These are phyloP conservation scores for Tylopilus rubrobrunneus DNA, from an alignment of 768 basidiomycete genomes.

Conservation along the genomic window DNA sequence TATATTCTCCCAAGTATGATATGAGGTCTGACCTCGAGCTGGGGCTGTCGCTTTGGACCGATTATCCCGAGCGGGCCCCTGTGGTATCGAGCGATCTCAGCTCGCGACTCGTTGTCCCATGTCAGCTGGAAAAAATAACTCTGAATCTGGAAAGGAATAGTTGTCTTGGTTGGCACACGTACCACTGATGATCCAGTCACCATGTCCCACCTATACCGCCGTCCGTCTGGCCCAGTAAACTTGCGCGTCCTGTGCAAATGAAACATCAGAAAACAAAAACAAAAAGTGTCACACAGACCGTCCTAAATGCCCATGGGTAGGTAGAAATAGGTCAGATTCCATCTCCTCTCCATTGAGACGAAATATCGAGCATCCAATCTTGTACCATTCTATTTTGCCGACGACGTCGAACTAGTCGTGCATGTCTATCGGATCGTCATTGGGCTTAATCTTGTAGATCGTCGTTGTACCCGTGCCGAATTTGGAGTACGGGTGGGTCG, in stretches of 20 bases:
- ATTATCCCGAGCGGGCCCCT: conserved; percentile 17
- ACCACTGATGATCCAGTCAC: conserved; percentile 8
- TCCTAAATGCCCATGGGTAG: conserved; percentile 17
- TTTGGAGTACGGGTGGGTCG: conserved; percentile 15
- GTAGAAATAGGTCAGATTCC: conserved; percentile 23
- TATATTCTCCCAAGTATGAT: conserved; percentile 15
- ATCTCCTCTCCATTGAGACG: conserved; percentile 26
- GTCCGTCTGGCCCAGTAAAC: conserved; percentile 33
- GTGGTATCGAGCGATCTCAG: conserved; percentile 20
- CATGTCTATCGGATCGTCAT: conserved; percentile 20
- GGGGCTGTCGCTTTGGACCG: conserved; percentile 15
- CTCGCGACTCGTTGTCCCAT: conserved; percentile 9
- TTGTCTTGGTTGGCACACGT: background rate
- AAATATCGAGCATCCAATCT: conserved; percentile 28
- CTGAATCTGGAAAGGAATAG: background rate
- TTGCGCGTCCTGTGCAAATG: conserved; percentile 18
- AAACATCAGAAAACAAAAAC: background rate
- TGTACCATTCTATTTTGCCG: conserved; percentile 34
- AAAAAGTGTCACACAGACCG: conserved; percentile 13
- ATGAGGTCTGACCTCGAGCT: conserved; percentile 3
- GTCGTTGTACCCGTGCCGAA: conserved; percentile 18
- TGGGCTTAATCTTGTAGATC: conserved; percentile 23
- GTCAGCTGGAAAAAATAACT: conserved; percentile 14
- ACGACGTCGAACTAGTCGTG: conserved; percentile 29
- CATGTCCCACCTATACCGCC: conserved; percentile 34